Base-by-base conservation (phyloP, 805 yeast species). In the Schwanniomyces polymorphus region DNA sequence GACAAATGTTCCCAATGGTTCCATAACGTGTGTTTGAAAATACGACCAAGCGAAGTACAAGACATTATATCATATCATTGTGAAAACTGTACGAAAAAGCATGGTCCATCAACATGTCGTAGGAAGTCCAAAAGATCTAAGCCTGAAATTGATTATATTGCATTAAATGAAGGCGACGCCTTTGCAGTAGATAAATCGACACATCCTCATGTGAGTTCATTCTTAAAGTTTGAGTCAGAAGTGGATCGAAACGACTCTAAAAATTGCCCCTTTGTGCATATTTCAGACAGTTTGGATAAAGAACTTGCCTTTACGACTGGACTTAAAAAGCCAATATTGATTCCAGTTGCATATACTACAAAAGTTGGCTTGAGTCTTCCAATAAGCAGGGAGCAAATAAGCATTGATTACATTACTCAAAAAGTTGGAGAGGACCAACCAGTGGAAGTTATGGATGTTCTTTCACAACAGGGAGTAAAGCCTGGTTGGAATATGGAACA, bases 401-500 rank as follows among this genome's bases (percentile, higher is more conserved):
- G 81, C 7, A 82, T 88, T 5, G 73, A 77, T 38, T 70, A 80
- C 49, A 75, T 88, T 0, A 70, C 85, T 0, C 75, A 76, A 5
- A 59, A 73, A 10, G 76, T 89, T 25, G 97, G 96, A 0, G 78
- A 67, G 4, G 86, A 83, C 33, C 67, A 68, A 4, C 77, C 76
- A 0, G 78, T 91, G 1, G 95, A 88, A 46, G 96, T 91, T 1
- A 88, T 91, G 92, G 97, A 91, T 61, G 96, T 89, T 3, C 73
- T 86, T 18, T 84, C 95, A 0, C 97, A 91, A 57, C 85, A 85
- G 46, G 78, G 81, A 33, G 74, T 72, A 25, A 59, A 72, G 10
- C 81, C 84, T 0, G 76, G 78, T 10, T 90, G 96, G 97, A 74
- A 78, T 16, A 64, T 90, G 70, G 76, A 76, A 1, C 74, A 72